Conservation (phyloP, 148 eudicot species). For the Talinum fruticosum region DNA sequence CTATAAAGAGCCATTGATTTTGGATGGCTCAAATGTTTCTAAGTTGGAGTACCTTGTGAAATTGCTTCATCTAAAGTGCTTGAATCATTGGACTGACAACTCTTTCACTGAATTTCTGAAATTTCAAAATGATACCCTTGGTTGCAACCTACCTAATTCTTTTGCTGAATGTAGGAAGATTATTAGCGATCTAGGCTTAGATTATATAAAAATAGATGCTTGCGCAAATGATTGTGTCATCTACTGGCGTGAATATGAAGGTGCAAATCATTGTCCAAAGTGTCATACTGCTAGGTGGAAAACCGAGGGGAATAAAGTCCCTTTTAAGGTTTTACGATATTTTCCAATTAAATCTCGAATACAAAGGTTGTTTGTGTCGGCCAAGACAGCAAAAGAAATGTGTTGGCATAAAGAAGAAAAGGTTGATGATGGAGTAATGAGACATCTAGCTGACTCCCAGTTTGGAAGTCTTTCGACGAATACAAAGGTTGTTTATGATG, state of each 20-base stretch:
- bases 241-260: not conserved
- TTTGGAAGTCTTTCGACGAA: not conserved
- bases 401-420: not conserved
- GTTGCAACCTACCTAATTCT: too few relatives aligned
- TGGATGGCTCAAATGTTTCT: not conserved
- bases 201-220: too few relatives aligned
- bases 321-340: too few relatives aligned
- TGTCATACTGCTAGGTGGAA: not conserved
- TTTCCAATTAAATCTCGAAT: too few relatives aligned
- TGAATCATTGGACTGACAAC: not conserved
- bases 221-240: too few relatives aligned
- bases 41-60: not conserved
- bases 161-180: too few relatives aligned
- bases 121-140: not conserved
- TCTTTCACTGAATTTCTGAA: not conserved
- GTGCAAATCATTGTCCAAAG: not conserved
- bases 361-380: too few relatives aligned
- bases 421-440: not conserved
- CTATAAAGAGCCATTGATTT: not conserved
- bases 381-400: not conserved
- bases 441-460: not conserved
- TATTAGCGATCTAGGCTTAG: too few relatives aligned
- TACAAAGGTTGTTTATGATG: too few relatives aligned
- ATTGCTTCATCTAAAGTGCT: not conserved
- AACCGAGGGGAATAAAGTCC: not conserved